Base-by-base conservation (phyloP, 345 rosid genomes). In the Arabidopsis suecica region DNA sequence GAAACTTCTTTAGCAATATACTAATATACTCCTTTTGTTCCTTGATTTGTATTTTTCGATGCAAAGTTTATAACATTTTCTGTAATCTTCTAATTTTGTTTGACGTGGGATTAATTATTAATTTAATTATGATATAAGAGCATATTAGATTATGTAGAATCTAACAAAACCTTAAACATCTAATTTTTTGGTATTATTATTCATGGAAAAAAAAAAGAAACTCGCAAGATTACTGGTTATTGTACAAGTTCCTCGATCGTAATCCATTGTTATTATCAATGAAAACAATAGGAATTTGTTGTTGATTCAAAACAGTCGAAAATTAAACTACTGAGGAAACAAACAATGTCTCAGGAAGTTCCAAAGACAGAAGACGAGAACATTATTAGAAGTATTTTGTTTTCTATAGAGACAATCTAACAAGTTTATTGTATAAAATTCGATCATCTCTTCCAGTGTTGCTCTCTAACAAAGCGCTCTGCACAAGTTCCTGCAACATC, bases 361-460 rank as follows among this genome's bases (percentile, higher is more conserved):
- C 32, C 32, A 28, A 28, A 28, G 32, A 28, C 4, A 28, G 0
- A 28, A 28, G 32, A 28, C 30, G 32, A 28, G 32, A 28, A 28
- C 32, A 28, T 28, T 28, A 28, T 28, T 28, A 28, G 32, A 28
- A 28, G 32, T 3, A 28, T 16, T 16, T 16, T 14, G 0, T 22
- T 7, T 67, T 54, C 76, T 77, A 78, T n/a, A 79, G 56, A 38
- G 84, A 71, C 86, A 87, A 80, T 69, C 80, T 79, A 47, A 89
- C 96, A 34, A 96, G 93, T 84, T 91, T 91, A 65, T 76, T 77
- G 72, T 96, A 96, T 38, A 96, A 83, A 71, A 96, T 88, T 62
- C 89, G 89, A 69, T 93, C 97, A 78, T 96, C 98, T 80, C 99
- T 84, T 67, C 98, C 99, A 0, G 96, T 89, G 88, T 87, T 87